Evolutionary conservation across 1,284 basidiomycete species (phyloP).

Genomic region (Gomphus bonarii): DNA sequence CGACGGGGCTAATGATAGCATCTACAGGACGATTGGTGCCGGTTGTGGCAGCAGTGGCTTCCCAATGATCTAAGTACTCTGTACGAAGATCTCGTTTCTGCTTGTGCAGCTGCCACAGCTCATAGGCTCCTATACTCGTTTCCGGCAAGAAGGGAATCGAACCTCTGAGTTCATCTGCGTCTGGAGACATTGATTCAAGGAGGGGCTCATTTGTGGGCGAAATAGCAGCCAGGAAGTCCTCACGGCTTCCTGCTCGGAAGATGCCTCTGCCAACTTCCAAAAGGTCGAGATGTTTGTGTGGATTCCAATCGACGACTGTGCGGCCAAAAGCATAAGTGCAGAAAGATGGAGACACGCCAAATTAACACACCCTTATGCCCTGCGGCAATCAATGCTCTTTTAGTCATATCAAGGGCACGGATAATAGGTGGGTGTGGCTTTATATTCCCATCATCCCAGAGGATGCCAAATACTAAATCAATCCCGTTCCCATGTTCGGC

Average conservation of each 20-base stretch:
- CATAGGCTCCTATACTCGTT: slow-evolving; percentile 28
- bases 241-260: slow-evolving; percentile 30
- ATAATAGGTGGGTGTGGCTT: slow-evolving; percentile 64
- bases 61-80: slow-evolving; percentile 47
- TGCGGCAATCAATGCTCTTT: slow-evolving; percentile 46
- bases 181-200: slow-evolving; percentile 36
- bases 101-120: slow-evolving; percentile 47
- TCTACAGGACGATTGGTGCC: slow-evolving; percentile 56
- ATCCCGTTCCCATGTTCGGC: slow-evolving; percentile 44
- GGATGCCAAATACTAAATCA: slow-evolving; percentile 48
- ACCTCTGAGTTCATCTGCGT: neutral
- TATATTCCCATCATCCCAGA: slow-evolving; percentile 52
- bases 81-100: slow-evolving; percentile 33
- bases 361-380: slow-evolving; percentile 49
- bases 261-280: slow-evolving; percentile 24
- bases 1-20: slow-evolving; percentile 48
- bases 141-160: slow-evolving; percentile 2
- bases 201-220: slow-evolving; percentile 38
- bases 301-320: slow-evolving; percentile 29
- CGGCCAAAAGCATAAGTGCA: neutral
- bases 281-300: slow-evolving; percentile 32
- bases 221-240: slow-evolving; percentile 33
- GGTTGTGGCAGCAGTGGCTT: slow-evolving; percentile 34
- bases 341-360: neutral
- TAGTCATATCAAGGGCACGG: slow-evolving; percentile 50